These are phyloP conservation scores for Taphrina wiesneri DNA, from an alignment of 1,139 yeast species.

Conservation along the genomic window DNA sequence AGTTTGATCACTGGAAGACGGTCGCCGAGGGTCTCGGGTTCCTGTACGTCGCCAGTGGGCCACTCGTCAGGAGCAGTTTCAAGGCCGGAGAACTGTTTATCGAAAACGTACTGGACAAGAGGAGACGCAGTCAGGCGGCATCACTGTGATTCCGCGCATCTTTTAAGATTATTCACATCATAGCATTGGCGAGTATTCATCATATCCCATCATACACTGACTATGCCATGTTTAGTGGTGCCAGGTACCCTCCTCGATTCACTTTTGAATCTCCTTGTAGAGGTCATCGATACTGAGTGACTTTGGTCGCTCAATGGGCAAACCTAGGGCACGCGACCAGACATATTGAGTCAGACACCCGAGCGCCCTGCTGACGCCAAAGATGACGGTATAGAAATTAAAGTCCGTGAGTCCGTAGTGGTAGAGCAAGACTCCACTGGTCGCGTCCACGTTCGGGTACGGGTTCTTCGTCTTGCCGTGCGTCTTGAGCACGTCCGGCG, in stretches of 20 bases:
- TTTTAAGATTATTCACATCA: background rate
- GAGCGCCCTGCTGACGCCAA: conserved; percentile 61
- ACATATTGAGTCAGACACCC: conserved; percentile 78
- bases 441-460: conserved; percentile 64
- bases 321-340: conserved; percentile 92
- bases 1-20: conserved; percentile 90
- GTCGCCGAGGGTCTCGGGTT: conserved; percentile 88
- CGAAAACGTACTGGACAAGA: conserved; percentile 82
- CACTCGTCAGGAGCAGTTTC: conserved; percentile 91
- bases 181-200: background rate
- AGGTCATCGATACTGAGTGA: conserved; percentile 33
- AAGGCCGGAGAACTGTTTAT: conserved; percentile 98
- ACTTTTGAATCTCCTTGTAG: conserved; percentile 27
- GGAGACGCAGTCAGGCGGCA: background rate
- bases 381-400: conserved; percentile 60
- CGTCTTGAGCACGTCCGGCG: conserved; percentile 57
- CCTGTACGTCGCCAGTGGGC: conserved; percentile 95
- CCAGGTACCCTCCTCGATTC: no score
- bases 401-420: conserved; percentile 61
- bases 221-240: no score
- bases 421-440: conserved; percentile 59
- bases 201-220: no score
- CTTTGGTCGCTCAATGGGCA: conserved; percentile 97
- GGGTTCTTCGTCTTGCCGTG: conserved; percentile 69
- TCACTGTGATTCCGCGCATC: background rate